Conservation (phyloP, 2,329 filamentous ascomycete genomes). For the Monosporascus sp. region DNA sequence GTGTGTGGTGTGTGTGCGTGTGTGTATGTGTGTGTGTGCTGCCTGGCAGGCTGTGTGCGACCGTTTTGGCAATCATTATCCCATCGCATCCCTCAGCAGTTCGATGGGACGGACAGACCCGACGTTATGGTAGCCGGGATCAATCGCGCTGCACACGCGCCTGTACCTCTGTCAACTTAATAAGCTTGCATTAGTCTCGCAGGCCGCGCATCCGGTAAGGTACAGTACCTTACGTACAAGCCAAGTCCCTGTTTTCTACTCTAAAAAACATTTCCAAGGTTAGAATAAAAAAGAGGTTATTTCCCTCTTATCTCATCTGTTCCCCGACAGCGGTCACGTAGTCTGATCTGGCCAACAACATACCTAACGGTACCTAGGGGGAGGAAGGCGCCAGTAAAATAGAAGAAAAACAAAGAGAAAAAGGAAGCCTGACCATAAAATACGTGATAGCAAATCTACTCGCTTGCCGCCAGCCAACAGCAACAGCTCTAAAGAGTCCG, state of each 20-base stretch:
- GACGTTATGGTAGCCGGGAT: background rate
- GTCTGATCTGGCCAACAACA: background rate
- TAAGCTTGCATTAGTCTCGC: background rate
- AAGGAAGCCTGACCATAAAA: background rate
- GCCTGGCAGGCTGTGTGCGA: no score
- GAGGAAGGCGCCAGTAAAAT: no score
- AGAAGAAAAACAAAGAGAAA: background rate
- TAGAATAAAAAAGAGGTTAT: background rate
- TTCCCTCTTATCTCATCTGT: background rate
- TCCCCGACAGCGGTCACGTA: background rate
- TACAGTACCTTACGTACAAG: background rate
- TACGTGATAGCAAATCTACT: no score
- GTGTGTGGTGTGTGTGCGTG: no score
- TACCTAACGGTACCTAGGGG: background rate
- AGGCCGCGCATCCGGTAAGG: background rate
- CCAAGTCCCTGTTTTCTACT: background rate
- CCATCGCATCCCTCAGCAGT: background rate
- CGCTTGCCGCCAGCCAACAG: background rate
- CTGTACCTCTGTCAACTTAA: background rate
- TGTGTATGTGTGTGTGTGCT: no score
- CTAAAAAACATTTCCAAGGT: background rate
- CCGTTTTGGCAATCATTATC: no score
- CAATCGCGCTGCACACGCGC: no score
- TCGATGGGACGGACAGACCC: background rate
- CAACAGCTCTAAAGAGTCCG: background rate